Evolutionary conservation across 2,329 filamentous ascomycete species (phyloP).

Genomic region (Teratosphaeria zuluensis): DNA sequence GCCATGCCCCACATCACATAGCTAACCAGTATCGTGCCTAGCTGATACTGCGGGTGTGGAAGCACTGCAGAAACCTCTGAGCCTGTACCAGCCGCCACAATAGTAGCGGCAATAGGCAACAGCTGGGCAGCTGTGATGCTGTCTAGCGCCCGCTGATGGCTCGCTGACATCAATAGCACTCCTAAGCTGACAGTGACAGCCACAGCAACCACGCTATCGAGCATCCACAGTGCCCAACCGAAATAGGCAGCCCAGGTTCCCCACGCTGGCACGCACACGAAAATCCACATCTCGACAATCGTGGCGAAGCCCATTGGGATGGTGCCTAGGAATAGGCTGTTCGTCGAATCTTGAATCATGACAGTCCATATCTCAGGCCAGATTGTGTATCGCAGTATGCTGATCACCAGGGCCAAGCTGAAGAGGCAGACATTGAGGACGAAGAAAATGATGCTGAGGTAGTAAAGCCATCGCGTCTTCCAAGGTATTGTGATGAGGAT

Average conservation of each 20-base stretch:
- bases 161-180: constrained; percentile 34
- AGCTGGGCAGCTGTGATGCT: constrained; percentile 55
- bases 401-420: constrained; percentile 36
- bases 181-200: constrained; percentile 20
- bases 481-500: constrained; percentile 56
- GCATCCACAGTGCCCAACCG: constrained; percentile 42
- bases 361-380: constrained; percentile 49
- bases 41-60: constrained; percentile 43
- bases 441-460: constrained; percentile 54
- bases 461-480: constrained; percentile 47
- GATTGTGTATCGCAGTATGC: constrained; percentile 50
- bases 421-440: constrained; percentile 53
- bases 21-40: constrained; percentile 52
- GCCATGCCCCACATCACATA: constrained; percentile 64
- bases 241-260: constrained; percentile 37
- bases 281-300: constrained; percentile 20
- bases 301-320: constrained; percentile 24
- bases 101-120: constrained; percentile 56
- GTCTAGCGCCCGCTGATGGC: constrained; percentile 35
- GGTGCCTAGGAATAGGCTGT: constrained; percentile 55
- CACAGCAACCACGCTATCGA: constrained; percentile 37
- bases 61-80: constrained; percentile 55
- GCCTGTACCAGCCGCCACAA: constrained; percentile 57
- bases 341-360: constrained; percentile 57
- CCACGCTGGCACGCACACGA: constrained; percentile 21